phyloP scores from a whole-genome alignment of 192 early-diverging fungal species.

The Rhizoclosmatium globosum region DNA sequence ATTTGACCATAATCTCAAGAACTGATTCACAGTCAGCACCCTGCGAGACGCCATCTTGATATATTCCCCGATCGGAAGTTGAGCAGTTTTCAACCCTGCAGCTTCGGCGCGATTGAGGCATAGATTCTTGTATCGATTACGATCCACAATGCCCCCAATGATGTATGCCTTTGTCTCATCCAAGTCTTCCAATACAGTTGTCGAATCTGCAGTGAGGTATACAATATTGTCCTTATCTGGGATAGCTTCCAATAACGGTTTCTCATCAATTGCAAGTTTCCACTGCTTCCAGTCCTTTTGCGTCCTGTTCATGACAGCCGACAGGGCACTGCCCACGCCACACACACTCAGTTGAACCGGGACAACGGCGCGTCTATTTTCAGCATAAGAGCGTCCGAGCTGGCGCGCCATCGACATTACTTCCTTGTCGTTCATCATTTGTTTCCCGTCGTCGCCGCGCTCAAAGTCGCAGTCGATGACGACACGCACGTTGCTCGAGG shows the following conservation, averaged over 20 bases:
- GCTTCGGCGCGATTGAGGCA: conserved; percentile 82
- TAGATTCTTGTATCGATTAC: conserved; percentile 84
- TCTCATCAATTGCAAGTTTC: conserved; percentile 37
- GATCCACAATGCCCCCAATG: conserved; percentile 95
- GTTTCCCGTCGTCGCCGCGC: conserved; percentile 75
- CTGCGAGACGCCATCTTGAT: conserved; percentile 81
- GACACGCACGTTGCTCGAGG: conserved; percentile 57
- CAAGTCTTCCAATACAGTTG: conserved; percentile 70
- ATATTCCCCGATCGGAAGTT: conserved; percentile 88
- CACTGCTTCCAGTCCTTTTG: conserved; percentile 57
- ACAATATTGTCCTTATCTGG: conserved; percentile 69
- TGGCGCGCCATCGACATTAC: conserved; percentile 50
- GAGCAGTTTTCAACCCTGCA: conserved; percentile 76
- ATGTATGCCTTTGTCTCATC: conserved; percentile 84
- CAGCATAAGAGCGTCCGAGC: conserved; percentile 8
- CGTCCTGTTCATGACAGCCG: background rate
- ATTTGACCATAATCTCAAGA: conserved; percentile 87
- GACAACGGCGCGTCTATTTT: conserved; percentile 45
- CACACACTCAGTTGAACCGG: conserved; percentile 70
- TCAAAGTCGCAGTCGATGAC: conserved; percentile 82
- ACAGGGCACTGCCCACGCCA: conserved; percentile 48
- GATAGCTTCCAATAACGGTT: background rate
- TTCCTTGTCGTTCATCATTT: background rate
- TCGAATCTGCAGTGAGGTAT: conserved; percentile 91
- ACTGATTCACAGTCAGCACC: conserved; percentile 92